A percentile compares a stretch with the other conserved stretches of the same genome.
These are phyloP conservation scores for Mycena vulgaris DNA, from an alignment of 768 basidiomycete genomes.

Conservation along the genomic window DNA sequence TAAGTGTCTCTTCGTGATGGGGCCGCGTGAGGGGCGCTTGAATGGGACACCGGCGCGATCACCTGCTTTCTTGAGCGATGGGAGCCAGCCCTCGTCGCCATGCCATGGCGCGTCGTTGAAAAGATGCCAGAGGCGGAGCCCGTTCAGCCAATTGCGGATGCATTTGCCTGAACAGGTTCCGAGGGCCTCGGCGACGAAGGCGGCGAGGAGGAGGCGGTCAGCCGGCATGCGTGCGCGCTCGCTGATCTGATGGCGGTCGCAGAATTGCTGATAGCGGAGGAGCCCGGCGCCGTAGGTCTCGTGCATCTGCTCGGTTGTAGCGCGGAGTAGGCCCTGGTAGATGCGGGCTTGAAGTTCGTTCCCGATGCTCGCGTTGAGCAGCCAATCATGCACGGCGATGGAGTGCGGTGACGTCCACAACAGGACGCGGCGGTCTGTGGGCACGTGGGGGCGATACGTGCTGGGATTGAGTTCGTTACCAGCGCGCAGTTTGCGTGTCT, in stretches of 20 bases:
- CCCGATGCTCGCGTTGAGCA: neutral
- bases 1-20: too few relatives aligned
- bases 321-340: neutral
- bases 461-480: neutral
- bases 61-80: neutral
- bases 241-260: neutral
- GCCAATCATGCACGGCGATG: neutral
- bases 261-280: too few relatives aligned
- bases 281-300: neutral
- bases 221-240: conserved; percentile 8
- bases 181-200: conserved; percentile 22
- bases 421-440: conserved; percentile 2
- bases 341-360: neutral
- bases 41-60: conserved; percentile 10
- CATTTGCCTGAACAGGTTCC: conserved; percentile 1
- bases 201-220: conserved; percentile 7
- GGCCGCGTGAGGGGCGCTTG: conserved; percentile 5
- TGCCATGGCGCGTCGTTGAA: neutral
- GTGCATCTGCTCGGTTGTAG: neutral
- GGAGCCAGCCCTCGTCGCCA: too few relatives aligned
- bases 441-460: conserved; percentile 4
- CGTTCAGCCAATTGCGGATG: conserved; percentile 9
- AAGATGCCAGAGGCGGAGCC: conserved; percentile 12
- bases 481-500: neutral
- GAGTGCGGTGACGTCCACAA: conserved; percentile 5